Conservation (phyloP, 2,329 filamentous ascomycete species). For the Alternaria longipes region DNA sequence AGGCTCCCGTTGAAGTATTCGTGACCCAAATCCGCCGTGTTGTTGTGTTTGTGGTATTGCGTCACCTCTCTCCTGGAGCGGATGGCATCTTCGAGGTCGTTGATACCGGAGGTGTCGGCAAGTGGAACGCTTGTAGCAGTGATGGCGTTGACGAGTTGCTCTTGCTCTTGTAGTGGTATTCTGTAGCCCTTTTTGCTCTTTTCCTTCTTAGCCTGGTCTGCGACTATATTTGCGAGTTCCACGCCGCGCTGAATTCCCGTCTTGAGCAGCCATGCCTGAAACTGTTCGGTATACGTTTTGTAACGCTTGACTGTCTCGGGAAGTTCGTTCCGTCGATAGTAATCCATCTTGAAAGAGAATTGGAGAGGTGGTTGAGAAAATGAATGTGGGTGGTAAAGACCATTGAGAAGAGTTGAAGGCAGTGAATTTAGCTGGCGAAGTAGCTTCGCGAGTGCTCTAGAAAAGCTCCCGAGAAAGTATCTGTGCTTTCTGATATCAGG, state of each 20-base stretch:
- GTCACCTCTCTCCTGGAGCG: slow-evolving; percentile 27
- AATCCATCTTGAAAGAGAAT: slow-evolving; percentile 19
- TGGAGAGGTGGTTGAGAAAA: neutral
- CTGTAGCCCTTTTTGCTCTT: slow-evolving; percentile 13
- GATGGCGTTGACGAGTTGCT: slow-evolving; percentile 23
- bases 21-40: slow-evolving; percentile 20
- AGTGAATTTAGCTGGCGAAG: neutral
- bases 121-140: slow-evolving; percentile 17
- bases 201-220: slow-evolving; percentile 7
- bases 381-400: neutral
- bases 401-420: neutral
- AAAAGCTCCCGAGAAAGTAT: neutral
- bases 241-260: slow-evolving; percentile 20
- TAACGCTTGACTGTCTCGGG: slow-evolving; percentile 29
- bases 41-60: slow-evolving; percentile 15
- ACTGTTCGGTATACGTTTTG: slow-evolving; percentile 21
- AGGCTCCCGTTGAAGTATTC: slow-evolving; percentile 16
- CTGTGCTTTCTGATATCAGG: slow-evolving; percentile 1
- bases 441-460: neutral
- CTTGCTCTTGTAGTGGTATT: slow-evolving; percentile 14
- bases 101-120: slow-evolving; percentile 21
- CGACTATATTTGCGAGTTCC: slow-evolving; percentile 15
- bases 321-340: slow-evolving; percentile 26
- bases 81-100: slow-evolving; percentile 29
- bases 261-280: slow-evolving; percentile 29